A percentile compares a stretch with the other conserved stretches of the same genome.
Conservation (phyloP, 306 rosid species). For the Glycine tomentella region DNA sequence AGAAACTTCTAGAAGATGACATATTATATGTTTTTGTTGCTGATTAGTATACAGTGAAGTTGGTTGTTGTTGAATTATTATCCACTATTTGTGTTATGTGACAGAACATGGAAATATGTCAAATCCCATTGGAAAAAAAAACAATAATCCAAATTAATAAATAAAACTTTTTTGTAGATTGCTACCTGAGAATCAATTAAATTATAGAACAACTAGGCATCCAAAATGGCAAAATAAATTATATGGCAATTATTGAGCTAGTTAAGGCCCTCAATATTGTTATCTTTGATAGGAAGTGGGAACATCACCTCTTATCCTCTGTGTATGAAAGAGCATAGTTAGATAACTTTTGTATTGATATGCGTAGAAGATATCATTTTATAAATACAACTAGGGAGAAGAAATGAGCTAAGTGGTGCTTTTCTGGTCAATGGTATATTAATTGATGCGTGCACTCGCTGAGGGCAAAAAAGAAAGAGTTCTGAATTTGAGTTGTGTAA, state of each 20-base stretch:
- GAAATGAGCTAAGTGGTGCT: conserved; percentile 36
- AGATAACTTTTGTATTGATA: conserved; percentile 1
- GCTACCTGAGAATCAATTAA: conserved; percentile 16
- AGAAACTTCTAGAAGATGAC: conserved; percentile 13
- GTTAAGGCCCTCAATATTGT: conserved; percentile 32
- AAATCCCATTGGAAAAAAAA: neutral
- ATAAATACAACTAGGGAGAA: conserved; percentile 49
- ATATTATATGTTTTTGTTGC: conserved; percentile 38
- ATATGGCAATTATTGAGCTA: conserved; percentile 43
- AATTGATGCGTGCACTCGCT: too few species aligned
- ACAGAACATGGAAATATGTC: conserved; percentile 22
- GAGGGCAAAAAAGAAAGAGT: neutral
- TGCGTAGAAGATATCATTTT: conserved; percentile 45
- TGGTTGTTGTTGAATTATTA: conserved; percentile 43
- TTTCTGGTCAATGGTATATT: conserved; percentile 19
- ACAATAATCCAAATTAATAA: conserved; percentile 16
- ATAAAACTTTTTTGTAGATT: conserved; percentile 29
- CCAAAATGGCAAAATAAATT: conserved; percentile 15
- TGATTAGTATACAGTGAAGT: conserved; percentile 57
- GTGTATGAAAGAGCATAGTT: conserved; percentile 31
- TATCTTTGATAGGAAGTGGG: conserved; percentile 24
- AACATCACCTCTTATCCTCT: conserved; percentile 43
- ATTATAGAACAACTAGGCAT: conserved; percentile 8
- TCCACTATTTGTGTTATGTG: conserved; percentile 18
- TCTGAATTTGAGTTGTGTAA: conserved; percentile 26